These are phyloP conservation scores for Boletus sp. DNA, from an alignment of 768 basidiomycete genomes.

Conservation along the genomic window DNA sequence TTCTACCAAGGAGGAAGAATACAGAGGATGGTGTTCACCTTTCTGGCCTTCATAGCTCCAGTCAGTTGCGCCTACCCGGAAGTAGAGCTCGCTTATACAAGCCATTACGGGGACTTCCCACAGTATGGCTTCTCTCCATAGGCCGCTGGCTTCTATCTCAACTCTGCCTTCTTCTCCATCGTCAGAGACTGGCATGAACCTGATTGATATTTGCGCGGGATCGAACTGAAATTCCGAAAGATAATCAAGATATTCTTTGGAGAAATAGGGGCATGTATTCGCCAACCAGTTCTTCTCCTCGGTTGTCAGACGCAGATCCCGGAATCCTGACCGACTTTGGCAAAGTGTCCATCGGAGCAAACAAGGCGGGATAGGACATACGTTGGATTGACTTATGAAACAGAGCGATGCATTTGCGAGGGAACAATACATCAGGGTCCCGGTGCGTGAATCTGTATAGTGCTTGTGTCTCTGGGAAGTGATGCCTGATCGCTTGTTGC, in stretches of 20 bases:
- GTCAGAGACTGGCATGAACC: slow-evolving; percentile 57
- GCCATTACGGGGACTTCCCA: slow-evolving; percentile 98
- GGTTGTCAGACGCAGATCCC: slow-evolving; percentile 53
- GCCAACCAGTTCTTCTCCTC: slow-evolving; percentile 69
- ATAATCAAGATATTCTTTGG: slow-evolving; percentile 70
- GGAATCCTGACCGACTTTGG: slow-evolving; percentile 55
- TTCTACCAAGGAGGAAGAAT: not conserved
- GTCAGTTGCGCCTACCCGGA: slow-evolving; percentile 66
- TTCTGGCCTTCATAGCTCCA: slow-evolving; percentile 86
- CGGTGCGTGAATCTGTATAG: slow-evolving; percentile 84
- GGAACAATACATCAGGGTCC: slow-evolving; percentile 61
- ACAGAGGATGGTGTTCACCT: slow-evolving; percentile 42
- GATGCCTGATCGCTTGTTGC: slow-evolving; percentile 86
- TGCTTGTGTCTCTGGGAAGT: slow-evolving; percentile 70
- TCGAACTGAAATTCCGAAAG: slow-evolving; percentile 68
- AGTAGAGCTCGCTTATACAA: slow-evolving; percentile 87
- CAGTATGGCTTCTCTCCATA: slow-evolving; percentile 82
- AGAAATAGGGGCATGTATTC: slow-evolving; percentile 71
- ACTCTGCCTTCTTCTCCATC: slow-evolving; percentile 56
- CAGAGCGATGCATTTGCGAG: slow-evolving; percentile 31
- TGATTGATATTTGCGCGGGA: slow-evolving; percentile 58
- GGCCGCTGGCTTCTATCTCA: slow-evolving; percentile 70
- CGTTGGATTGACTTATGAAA: slow-evolving; percentile 54
- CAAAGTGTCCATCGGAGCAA: slow-evolving; percentile 28
- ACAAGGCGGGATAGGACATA: slow-evolving; percentile 38